Evolutionary conservation across 2,329 filamentous ascomycete species (phyloP).

Genomic region (Nigrospora oryzae): DNA sequence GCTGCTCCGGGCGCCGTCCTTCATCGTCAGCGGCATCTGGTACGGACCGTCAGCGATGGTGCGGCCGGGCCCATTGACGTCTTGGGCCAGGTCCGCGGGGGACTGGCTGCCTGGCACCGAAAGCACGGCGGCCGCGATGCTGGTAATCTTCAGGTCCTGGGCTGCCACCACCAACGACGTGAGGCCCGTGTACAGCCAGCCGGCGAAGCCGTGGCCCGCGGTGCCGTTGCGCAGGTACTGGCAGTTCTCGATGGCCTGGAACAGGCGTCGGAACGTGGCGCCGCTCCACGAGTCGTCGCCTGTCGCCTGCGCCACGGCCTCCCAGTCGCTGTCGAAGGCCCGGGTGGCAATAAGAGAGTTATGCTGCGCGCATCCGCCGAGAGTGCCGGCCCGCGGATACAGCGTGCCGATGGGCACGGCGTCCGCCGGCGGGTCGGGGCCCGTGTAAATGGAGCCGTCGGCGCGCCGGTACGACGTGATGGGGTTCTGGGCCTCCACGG

Average conservation of each 20-base stretch:
- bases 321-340: constrained; percentile 50
- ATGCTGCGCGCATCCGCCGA: constrained; percentile 45
- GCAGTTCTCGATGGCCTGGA: constrained; percentile 4
- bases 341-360: constrained; percentile 52
- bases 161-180: constrained; percentile 36
- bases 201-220: constrained; percentile 43
- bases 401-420: constrained; percentile 32
- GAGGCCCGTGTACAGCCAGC: constrained; percentile 40
- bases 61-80: constrained; percentile 1
- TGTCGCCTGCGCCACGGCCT: constrained; percentile 15
- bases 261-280: constrained; percentile 1
- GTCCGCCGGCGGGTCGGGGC: constrained; percentile 25
- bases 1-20: constrained; percentile 32
- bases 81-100: constrained; percentile 4
- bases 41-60: constrained; percentile 8
- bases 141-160: constrained; percentile 36
- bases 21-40: constrained; percentile 43
- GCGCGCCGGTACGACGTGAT: constrained; percentile 40
- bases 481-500: constrained; percentile 34
- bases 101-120: constrained; percentile 29
- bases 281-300: constrained; percentile 4
- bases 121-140: constrained; percentile 33
- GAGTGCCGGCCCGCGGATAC: constrained; percentile 35
- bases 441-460: constrained; percentile 25
- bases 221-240: constrained; percentile 20